Percentiles rank a stretch among this genome's conserved stretches.
Conservation (phyloP, 176 grass and related monocot species). For the Ensete ventricosum region DNA sequence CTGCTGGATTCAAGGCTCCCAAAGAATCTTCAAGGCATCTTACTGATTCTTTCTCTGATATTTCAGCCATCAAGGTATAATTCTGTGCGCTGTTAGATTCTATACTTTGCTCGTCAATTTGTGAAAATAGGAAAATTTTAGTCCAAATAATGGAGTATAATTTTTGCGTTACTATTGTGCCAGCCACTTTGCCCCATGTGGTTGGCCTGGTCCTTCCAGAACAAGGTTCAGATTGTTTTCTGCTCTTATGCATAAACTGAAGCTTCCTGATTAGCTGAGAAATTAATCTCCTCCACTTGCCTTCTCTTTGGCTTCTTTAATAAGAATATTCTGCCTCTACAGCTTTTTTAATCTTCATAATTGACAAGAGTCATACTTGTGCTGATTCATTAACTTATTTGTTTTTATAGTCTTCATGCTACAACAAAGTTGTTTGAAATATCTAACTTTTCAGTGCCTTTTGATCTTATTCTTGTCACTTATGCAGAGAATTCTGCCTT, state of each 20-base stretch:
- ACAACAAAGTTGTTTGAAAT: not conserved
- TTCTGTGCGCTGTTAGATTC: no score
- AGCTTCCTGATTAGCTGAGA: no score
- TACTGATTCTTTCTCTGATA: conserved; percentile 65
- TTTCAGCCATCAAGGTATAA: conserved; percentile 80
- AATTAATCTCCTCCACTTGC: no score
- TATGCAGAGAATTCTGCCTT: conserved; percentile 64
- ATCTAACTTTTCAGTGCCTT: not conserved
- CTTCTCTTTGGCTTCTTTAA: no score
- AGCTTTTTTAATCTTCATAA: no score
- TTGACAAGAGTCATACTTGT: no score
- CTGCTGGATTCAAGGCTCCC: conserved; percentile 25
- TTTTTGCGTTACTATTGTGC: not conserved
- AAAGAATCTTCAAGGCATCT: conserved; percentile 45
- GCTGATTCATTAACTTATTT: no score
- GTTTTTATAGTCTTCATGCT: no score
- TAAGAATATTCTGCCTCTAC: no score
- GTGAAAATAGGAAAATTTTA: not conserved
- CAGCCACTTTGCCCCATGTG: not conserved
- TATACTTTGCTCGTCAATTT: not conserved
- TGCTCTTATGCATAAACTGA: no score
- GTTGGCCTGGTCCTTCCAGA: not conserved
- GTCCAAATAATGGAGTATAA: not conserved
- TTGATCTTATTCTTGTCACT: not conserved
- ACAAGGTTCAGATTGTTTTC: not conserved